Base-by-base conservation (phyloP, 2,329 filamentous ascomycete genomes). In the Xylariaceae sp. region DNA sequence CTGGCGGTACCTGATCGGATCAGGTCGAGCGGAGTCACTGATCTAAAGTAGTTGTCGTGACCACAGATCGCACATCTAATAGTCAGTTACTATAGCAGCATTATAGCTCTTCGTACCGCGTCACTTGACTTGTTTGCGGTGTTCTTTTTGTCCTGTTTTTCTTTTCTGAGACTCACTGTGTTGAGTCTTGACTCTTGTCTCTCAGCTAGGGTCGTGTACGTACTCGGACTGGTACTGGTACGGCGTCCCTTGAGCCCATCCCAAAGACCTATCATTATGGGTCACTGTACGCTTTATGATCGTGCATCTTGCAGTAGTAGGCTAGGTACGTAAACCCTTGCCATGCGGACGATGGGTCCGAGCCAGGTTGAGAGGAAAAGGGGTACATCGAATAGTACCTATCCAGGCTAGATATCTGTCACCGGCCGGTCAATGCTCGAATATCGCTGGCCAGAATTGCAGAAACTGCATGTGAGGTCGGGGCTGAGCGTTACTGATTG, bases 351-450 rank as follows among this genome's bases (percentile, higher is more conserved):
- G 37, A 42, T 42, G 37, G 37, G 37, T 42, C 48, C 30, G 34
- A 54, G 44, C 59, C 50, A 58, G 52, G 39, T 47, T 54, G 47
- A 2, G 55, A 61, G 48, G 61, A 59, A 62, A 53, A 63, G 61
- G 61, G 61, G 59, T 57, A 63, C 51, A 35, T 53, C 55, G 56
- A 45, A 50, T 42, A 30, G 23, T 45, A 45, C 11, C 11, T 45
- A 45, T n/a, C 13, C 13, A 13, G 42, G 13, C 13, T 30, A 30
- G 51, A 37, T 51, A 51, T 30, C n/a, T 18, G 58, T 56, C 61
- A 61, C 53, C 52, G 58, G 54, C 42, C 18, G 51, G 61, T 55
- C 48, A 45, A 56, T 44, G 42, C 42, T 17, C 37, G 23, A 18
- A 17, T 53, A 34, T 45, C 13, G 13, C 52, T 57, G 55, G 53